Base-by-base conservation (phyloP, 306 rosid genomes). In the Calophaca sinica region DNA sequence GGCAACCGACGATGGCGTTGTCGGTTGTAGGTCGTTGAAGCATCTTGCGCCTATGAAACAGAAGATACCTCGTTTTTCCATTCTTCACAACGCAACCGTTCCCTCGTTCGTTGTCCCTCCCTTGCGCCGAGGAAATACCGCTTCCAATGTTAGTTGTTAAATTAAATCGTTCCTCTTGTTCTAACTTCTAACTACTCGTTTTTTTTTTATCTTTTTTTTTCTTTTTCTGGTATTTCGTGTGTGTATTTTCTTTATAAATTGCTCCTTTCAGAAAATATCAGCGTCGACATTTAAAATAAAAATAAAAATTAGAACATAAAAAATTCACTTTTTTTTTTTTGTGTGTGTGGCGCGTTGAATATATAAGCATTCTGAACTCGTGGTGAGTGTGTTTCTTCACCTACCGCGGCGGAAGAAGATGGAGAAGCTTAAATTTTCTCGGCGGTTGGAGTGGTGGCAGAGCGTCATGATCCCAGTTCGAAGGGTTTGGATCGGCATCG, bases 391-490 rank as follows among this genome's bases (percentile, higher is more conserved):
- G 67, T 7, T n/a, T 49, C 7, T 57, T 39, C 54, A 54, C 63
- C 81, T 66, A 10, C 71, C 29, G 39, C 33, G 26, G 26, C 26
- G 11, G 29, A 10, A 20, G n/a, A 62, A 4, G 70, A 80, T 69
- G 81, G 68, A 45, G 79, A 76, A 63, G 46, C 15, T 78, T 74
- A 50, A 75, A 6, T 11, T 58, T 35, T 69, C 77, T 48, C 70
- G 79, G 28, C 50, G 70, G 57, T 85, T 79, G 87, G 79, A 80
- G 84, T 91, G 86, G 91, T 88, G 86, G 90, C 61, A 54, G 31
- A 82, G 58, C 78, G 50, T 87, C 69, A 68, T 68, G 51, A 29
- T 53, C 68, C 90, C 88, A 2, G 31, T 82, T 5, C 78, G 86
- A 15, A 77, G 82, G 14, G 76, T 83, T 32, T 83, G 90, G 86